Percentiles rank a stretch among this genome's conserved stretches.
phyloP scores from a whole-genome alignment of 768 basidiomycete species.

The Mycena polygramma region DNA sequence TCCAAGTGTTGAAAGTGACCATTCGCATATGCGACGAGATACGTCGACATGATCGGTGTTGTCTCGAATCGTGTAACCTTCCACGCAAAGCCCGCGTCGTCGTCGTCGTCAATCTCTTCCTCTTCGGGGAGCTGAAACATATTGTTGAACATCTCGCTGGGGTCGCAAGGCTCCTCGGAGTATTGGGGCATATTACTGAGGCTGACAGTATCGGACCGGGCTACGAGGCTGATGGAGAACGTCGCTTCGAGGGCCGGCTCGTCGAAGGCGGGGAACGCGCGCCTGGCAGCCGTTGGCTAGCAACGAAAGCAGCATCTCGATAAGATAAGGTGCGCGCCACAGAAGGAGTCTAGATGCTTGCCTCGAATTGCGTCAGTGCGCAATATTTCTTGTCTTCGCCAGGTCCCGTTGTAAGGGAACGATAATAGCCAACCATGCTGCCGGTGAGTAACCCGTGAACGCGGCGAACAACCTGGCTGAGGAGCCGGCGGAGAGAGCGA shows the following conservation, averaged over 20 bases:
- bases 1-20: constrained; percentile 72
- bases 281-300: constrained; percentile 32
- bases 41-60: constrained; percentile 78
- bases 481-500: constrained; percentile 1
- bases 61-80: constrained; percentile 72
- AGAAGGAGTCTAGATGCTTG: constrained; percentile 23
- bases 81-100: constrained; percentile 54
- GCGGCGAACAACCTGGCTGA: constrained; percentile 19
- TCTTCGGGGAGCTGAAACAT: constrained; percentile 47
- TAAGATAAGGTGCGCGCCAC: constrained; percentile 21
- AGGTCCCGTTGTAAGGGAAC: constrained; percentile 28
- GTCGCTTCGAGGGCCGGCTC: constrained; percentile 81
- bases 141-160: constrained; percentile 41
- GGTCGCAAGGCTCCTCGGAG: constrained; percentile 54
- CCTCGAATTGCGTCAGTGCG: constrained; percentile 35
- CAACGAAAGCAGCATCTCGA: constrained; percentile 7
- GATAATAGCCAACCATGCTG: constrained; percentile 32
- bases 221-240: constrained; percentile 69
- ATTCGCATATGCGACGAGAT: constrained; percentile 78
- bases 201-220: constrained; percentile 66
- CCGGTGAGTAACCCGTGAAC: constrained; percentile 24
- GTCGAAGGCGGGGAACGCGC: constrained; percentile 72
- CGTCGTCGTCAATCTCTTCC: constrained; percentile 23
- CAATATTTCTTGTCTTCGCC: constrained; percentile 32
- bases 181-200: constrained; percentile 76